These are phyloP conservation scores for Fistulinella cinereoalba DNA, from an alignment of 1,284 basidiomycete genomes.

Conservation along the genomic window DNA sequence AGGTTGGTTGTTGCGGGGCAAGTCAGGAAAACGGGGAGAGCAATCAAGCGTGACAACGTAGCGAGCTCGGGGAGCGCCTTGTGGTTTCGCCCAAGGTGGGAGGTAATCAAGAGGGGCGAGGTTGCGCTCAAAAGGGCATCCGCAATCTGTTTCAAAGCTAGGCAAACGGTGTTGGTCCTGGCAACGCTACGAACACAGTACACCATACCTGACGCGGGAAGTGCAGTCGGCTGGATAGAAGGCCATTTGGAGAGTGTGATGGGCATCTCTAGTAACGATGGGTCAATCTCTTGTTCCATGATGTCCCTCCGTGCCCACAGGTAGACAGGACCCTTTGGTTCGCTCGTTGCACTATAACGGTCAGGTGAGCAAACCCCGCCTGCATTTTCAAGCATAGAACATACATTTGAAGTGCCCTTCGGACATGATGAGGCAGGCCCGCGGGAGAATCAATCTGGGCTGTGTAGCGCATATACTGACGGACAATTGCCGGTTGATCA, in stretches of 20 bases:
- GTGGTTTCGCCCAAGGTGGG: constrained; percentile 57
- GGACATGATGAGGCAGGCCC: constrained; percentile 47
- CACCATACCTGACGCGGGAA: constrained; percentile 46
- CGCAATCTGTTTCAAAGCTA: constrained; percentile 46
- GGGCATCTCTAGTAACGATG: constrained; percentile 31
- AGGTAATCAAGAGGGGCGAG: constrained; percentile 63
- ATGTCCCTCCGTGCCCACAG: constrained; percentile 69
- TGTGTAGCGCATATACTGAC: constrained; percentile 70
- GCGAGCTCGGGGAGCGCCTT: constrained; percentile 47
- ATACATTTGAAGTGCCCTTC: constrained; percentile 63
- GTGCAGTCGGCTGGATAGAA: constrained; percentile 45
- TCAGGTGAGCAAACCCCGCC: not conserved
- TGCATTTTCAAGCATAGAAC: not conserved
- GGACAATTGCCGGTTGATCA: constrained; percentile 63
- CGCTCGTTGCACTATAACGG: constrained; percentile 51
- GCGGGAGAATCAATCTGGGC: constrained; percentile 55
- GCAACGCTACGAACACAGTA: not conserved
- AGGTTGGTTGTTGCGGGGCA: constrained; percentile 53
- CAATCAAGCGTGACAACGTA: constrained; percentile 48
- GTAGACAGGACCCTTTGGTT: constrained; percentile 70
- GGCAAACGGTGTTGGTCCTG: not conserved
- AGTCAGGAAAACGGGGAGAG: constrained; percentile 53
- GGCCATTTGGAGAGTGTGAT: constrained; percentile 47
- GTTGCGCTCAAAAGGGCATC: constrained; percentile 48
- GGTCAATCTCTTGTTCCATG: constrained; percentile 61